phyloP scores from a whole-genome alignment of 192 early-diverging fungal genomes.

The Chytriomyces sp. region DNA sequence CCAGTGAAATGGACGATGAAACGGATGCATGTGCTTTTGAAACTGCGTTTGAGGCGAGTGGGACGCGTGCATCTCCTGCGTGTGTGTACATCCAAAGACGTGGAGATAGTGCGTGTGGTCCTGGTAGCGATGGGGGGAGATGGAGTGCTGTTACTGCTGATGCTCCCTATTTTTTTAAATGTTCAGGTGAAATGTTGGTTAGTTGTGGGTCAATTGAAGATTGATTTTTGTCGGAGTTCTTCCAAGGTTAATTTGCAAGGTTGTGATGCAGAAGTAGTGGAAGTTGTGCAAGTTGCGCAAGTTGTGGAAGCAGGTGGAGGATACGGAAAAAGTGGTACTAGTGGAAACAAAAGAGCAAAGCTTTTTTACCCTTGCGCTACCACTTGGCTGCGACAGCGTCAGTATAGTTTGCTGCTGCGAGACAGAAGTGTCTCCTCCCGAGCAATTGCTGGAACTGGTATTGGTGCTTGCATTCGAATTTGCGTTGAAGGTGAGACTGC shows the following conservation, averaged over 20 bases:
- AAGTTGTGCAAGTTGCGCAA: background rate
- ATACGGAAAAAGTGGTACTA: background rate
- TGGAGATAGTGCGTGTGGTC: background rate
- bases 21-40: background rate
- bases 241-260: background rate
- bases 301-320: background rate
- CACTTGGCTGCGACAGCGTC: too few relatives aligned
- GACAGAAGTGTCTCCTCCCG: too few relatives aligned
- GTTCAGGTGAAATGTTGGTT: background rate
- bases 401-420: too few relatives aligned
- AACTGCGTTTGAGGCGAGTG: background rate
- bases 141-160: slow-evolving; percentile 7
- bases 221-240: background rate
- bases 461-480: too few relatives aligned
- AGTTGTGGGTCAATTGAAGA: background rate
- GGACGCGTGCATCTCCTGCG: background rate
- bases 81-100: slow-evolving; percentile 7
- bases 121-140: background rate
- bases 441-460: too few relatives aligned
- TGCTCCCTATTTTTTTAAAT: background rate
- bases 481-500: too few relatives aligned
- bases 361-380: too few relatives aligned
- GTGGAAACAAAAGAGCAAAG: too few relatives aligned
- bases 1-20: background rate
- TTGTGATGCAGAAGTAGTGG: background rate